These are phyloP conservation scores for Fusarium temperatum DNA, from an alignment of 2,329 filamentous ascomycete species.

Conservation along the genomic window DNA sequence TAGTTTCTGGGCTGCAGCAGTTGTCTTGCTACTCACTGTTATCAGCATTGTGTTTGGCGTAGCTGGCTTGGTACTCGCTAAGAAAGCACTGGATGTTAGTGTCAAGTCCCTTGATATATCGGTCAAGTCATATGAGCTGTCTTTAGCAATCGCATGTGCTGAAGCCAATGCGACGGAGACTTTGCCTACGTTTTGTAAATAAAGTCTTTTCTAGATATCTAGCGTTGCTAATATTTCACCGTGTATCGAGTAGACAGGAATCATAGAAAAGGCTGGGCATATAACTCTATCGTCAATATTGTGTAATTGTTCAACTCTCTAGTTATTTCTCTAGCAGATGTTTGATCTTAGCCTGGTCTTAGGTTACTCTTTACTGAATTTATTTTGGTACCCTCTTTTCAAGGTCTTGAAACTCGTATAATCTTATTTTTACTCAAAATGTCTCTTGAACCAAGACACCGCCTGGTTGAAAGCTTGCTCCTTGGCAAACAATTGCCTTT, in stretches of 20 bases:
- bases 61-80: not conserved
- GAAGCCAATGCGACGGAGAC: not conserved
- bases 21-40: not conserved
- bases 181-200: not conserved
- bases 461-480: constrained; percentile 85
- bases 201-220: not conserved
- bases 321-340: not conserved
- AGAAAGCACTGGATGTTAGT: not conserved
- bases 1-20: not conserved
- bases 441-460: constrained; percentile 71
- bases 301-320: not conserved
- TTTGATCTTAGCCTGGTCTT: too few relatives aligned
- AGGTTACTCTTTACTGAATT: too few relatives aligned
- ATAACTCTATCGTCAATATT: not conserved
- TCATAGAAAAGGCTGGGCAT: too few relatives aligned
- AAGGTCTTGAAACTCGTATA: not conserved
- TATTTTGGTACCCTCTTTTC: too few relatives aligned
- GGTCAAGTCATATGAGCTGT: not conserved
- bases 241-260: too few relatives aligned
- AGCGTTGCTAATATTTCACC: too few relatives aligned
- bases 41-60: not conserved
- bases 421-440: not conserved
- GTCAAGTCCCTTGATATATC: not conserved
- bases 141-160: not conserved
- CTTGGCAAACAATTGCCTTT: constrained; percentile 73